Conservation (phyloP, 345 rosid genomes). For the Geranium rotundifolium region DNA sequence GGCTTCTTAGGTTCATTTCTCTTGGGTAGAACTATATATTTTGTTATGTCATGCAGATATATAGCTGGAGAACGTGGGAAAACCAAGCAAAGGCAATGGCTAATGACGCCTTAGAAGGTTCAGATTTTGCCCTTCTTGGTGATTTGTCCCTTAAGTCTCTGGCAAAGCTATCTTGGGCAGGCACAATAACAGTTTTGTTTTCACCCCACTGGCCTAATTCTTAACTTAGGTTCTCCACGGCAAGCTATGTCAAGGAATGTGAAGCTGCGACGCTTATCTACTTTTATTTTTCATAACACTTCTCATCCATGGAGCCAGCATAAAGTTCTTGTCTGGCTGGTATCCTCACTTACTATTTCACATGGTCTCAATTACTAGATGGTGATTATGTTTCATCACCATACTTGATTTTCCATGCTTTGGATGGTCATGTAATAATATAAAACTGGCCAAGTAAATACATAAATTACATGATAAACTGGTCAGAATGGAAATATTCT, state of each 20-base stretch:
- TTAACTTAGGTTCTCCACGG: conserved; percentile 17
- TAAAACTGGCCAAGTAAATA: not conserved
- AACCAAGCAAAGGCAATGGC: conserved; percentile 38
- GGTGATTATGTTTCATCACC: not conserved
- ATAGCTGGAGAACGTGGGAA: conserved; percentile 70
- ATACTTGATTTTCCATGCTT: not conserved
- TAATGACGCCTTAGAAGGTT: conserved; percentile 26
- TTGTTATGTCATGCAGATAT: conserved; percentile 27
- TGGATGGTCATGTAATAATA: too few species aligned
- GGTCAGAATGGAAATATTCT: not conserved
- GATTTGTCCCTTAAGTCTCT: not conserved
- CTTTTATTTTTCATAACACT: conserved; percentile 37
- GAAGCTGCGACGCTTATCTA: conserved; percentile 30
- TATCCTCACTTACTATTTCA: conserved; percentile 10
- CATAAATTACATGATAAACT: not conserved
- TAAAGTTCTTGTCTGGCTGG: conserved; percentile 60
- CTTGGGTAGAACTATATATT: conserved; percentile 1
- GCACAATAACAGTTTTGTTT: not conserved
- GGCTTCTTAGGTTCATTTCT: not conserved
- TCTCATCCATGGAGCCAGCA: conserved; percentile 68
- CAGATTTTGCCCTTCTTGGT: conserved; percentile 5
- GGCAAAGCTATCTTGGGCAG: not conserved
- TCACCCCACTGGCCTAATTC: not conserved
- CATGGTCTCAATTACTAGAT: not conserved
- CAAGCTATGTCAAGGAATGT: conserved; percentile 16